Evolutionary conservation across 257 asterid species (phyloP), one percentile per base, ranked within the genome.

Genomic region (Nicotiana sylvestris): DNA sequence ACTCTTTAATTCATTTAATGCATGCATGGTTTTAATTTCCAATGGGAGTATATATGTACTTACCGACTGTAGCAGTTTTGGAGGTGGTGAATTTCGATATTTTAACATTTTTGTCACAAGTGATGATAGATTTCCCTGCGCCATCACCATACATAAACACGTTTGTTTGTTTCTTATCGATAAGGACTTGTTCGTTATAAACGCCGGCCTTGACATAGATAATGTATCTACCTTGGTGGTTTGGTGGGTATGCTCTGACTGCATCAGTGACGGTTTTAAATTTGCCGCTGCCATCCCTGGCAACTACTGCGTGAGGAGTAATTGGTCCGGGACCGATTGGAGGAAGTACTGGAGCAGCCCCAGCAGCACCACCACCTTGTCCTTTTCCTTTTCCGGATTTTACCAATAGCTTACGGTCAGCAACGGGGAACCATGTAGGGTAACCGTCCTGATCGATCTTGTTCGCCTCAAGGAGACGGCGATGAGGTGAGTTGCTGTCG

Each of bases 81-180:
- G 86, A 86, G 3, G 98, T 93, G 53, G 84, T 82, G 18, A 88
- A 53, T 1, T 78, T 74, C 87, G 62, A 77, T 0, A 12, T 32
- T 0, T 29, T 91, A 30, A 0, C 80, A 77, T 89, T 90, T 82
- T 72, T 87, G 32, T 15, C 81, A 6, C 91, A 95, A 1, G 94
- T 90, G 13, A 95, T 80, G 4, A 95, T 85, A 8, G 97, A 89
- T 77, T 58, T 93, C 21, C 89, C 90, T 3, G 93, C 86, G 61
- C 98, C 98, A 30, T 95, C 99, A n/a, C 99, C 98, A 11, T 93
- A 95, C 46, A 95, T 91, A 81, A 85, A 90, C 46, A 93, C 77
- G 1, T 92, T 90, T 1, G 83, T 65, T 87, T 90, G 87, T 25
- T 78, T 82, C 81, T 88, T 92, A 57, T 85, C 92, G 9, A 95